Evolutionary conservation across 225 moss, liverwort and hornwort genomes (phyloP).

Genomic region (Rhytidiadelphus loreus): DNA sequence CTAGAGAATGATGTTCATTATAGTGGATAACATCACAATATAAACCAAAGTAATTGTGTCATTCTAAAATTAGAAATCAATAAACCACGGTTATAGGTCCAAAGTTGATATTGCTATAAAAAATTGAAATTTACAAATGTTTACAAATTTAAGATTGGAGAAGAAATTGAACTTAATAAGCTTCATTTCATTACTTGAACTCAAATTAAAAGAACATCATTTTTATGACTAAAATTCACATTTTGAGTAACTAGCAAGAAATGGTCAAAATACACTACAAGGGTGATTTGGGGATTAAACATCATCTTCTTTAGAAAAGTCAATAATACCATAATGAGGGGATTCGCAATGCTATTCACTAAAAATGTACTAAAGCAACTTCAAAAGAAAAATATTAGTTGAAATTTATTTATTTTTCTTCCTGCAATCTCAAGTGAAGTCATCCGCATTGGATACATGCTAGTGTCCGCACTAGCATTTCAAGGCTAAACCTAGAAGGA

Average conservation of each 20-base stretch:
- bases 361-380: background rate
- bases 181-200: background rate
- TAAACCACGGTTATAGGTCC: background rate
- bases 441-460: rapidly evolving
- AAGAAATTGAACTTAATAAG: background rate
- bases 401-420: background rate
- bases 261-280: no score
- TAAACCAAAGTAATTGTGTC: rapidly evolving
- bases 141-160: background rate
- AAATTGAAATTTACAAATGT: background rate
- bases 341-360: background rate
- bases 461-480: rapidly evolving
- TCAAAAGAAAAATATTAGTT: background rate
- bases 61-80: background rate
- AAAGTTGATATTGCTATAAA: background rate
- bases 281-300: background rate
- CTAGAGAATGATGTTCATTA: rapidly evolving
- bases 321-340: no score
- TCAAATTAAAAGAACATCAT: background rate
- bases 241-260: background rate
- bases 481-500: rapidly evolving
- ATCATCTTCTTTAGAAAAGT: background rate
- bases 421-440: rapidly evolving
- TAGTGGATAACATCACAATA: background rate
- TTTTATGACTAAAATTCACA: background rate